Evolutionary conservation across 768 basidiomycete genomes (phyloP), one percentile per base, ranked within the genome.

Genomic region (Mycena vitilis): DNA sequence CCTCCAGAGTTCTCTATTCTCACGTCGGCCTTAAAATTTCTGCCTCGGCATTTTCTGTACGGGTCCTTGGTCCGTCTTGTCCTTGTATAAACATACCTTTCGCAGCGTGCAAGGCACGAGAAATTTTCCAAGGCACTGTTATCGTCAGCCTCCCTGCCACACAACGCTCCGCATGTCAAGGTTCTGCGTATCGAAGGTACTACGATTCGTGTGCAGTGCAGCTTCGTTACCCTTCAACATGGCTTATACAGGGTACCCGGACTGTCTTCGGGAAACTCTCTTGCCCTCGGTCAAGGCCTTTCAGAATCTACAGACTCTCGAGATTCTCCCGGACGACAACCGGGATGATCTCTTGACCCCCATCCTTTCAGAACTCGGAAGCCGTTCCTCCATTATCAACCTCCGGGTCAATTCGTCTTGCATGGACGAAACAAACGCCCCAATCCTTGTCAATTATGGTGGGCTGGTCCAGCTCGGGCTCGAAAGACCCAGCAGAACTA

Each of bases 171-270:
- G 6, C 75, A 82, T 69, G 87, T 89, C 2, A 70, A 74, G 11
- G 74, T 78, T 59, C 75, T 88, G 22, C 80, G 84, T 75, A 78
- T 89, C 45, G 77, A 77, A 56, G 87, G 88, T 88, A 76, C n/a
- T n/a, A n/a, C n/a, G 1, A 51, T 12, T 23, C 20, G 20, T 47
- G 9, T 60, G 11, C 25, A 22, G 38, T 38, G 44, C n/a, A n/a
- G 18, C 44, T 37, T 48, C 25, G 15, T 25, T 47, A 54, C 18
- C n/a, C 18, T 44, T 6, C 12, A 15, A 23, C 13, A 20, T 20
- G 18, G 52, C 7, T 38, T 12, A 38, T 38, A 23, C 30, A 78
- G 75, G 78, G 4, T 72, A 70, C 61, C 52, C 60, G 16, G 68
- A 73, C 9, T 44, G 45, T 30, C 23, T 65, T 0, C 20, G 20